Base-by-base conservation (phyloP, 805 yeast genomes). In the Sugiyamaella smithiae region DNA sequence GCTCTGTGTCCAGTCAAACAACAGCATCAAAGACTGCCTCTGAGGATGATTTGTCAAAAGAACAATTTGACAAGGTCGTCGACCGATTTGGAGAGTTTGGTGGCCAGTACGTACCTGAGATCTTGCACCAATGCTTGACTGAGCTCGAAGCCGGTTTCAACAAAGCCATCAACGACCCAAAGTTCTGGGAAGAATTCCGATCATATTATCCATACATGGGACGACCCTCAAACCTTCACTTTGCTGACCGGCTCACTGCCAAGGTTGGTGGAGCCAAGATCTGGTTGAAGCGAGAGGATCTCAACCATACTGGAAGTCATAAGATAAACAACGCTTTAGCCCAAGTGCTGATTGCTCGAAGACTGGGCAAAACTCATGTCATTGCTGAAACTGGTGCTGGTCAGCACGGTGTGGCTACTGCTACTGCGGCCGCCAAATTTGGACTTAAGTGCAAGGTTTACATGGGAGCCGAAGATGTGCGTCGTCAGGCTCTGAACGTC, bases 381-480 rank as follows among this genome's bases (percentile, higher is more conserved):
- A 72, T 73, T 52, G 77, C 78, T 42, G 77, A 73, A 56, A 74
- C 77, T 19, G 77, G 77, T 46, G 77, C 77, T 16, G 77, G 77
- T 16, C 77, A 73, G 66, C 77, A 73, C 58, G 77, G 77, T 48
- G 78, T 73, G 23, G 77, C 78, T 24, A 71, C 77, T 20, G 77
- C 77, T n/a, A 73, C 77, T 20, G 74, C 68, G 2, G 74, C 74
- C 22, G 77, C 77, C 37, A 73, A 72, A 56, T 71, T 93, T 60
- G 99, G 99, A 45, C 68, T 93, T 69, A 80, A 85, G 66, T 93
- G 99, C 74, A 88, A 88, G 12, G 95, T 93, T 29, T 91, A 80
- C 64, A 93, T 93, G 99, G 99, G 99, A 55, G 98, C 98, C 40
- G 99, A 93, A 71, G 99, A 93, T 72, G 96, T 88, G 38, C 85